These are phyloP conservation scores for Endotrypanum monterogeii DNA, from an alignment of 208 protist species.

Conservation along the genomic window DNA sequence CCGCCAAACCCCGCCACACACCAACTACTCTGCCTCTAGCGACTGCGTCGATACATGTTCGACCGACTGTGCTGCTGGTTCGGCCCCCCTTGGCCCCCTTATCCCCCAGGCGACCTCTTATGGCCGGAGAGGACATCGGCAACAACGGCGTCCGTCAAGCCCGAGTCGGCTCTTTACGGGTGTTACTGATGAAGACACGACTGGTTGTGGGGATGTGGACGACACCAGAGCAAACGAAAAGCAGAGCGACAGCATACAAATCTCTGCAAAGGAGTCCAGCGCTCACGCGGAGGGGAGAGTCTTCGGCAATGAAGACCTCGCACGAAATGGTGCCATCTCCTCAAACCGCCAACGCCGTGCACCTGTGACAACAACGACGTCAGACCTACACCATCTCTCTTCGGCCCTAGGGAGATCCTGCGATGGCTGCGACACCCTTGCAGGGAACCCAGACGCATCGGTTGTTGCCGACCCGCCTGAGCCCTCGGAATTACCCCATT, in stretches of 20 bases:
- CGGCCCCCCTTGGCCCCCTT: constrained; percentile 3
- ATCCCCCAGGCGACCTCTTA: constrained; percentile 13
- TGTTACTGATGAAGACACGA: not conserved
- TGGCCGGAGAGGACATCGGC: not conserved
- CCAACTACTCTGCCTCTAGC: not conserved
- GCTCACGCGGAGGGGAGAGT: not conserved
- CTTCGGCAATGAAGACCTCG: not conserved
- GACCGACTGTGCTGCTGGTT: not conserved
- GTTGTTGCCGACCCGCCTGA: not conserved
- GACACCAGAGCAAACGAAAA: not conserved
- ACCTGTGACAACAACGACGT: not conserved
- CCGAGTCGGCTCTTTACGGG: not conserved
- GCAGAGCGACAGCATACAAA: not conserved
- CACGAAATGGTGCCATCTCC: not conserved
- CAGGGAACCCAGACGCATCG: not conserved
- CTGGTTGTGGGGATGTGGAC: not conserved
- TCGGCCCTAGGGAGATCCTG: not conserved
- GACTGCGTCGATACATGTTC: not conserved
- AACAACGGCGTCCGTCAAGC: not conserved
- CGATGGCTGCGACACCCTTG: not conserved
- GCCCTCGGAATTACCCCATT: not conserved
- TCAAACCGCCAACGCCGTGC: not conserved
- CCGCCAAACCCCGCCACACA: not conserved
- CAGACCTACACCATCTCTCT: not conserved
- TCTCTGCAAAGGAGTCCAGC: not conserved